These are phyloP conservation scores for Sistotremastrum niveocremeum DNA, from an alignment of 768 basidiomycete species.

Conservation along the genomic window DNA sequence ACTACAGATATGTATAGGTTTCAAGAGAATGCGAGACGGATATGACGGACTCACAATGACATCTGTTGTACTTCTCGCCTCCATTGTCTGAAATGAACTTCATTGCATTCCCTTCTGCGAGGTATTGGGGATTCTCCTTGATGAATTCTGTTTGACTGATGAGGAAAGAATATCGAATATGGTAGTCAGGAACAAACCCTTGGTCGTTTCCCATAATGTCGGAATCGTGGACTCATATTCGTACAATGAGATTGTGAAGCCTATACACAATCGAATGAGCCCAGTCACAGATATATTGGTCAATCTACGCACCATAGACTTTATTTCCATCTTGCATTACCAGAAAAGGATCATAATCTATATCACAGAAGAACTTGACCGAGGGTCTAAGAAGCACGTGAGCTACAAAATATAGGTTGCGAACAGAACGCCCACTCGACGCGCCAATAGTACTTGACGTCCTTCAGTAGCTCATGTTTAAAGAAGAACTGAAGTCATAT, in stretches of 20 bases:
- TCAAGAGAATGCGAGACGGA: not conserved
- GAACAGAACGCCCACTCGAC: conserved; percentile 47
- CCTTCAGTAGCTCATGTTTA: conserved; percentile 58
- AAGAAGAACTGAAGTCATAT: conserved; percentile 57
- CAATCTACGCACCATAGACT: conserved; percentile 48
- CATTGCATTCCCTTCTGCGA: conserved; percentile 56
- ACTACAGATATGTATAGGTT: conserved; percentile 9
- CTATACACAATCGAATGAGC: conserved; percentile 19
- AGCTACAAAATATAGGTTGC: conserved; percentile 1
- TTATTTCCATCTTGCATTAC: conserved; percentile 70
- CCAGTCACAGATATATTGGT: not conserved
- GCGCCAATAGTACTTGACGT: conserved; percentile 83
- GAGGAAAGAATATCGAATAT: not conserved
- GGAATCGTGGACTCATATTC: conserved; percentile 75
- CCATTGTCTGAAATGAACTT: conserved; percentile 58
- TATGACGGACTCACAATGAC: conserved; percentile 29
- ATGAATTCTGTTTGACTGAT: conserved; percentile 43
- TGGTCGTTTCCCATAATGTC: conserved; percentile 63
- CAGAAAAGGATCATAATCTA: conserved; percentile 68
- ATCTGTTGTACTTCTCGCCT: conserved; percentile 42
- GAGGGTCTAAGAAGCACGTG: conserved; percentile 36
- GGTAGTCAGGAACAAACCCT: conserved; percentile 29
- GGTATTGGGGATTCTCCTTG: conserved; percentile 41
- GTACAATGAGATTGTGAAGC: conserved; percentile 65
- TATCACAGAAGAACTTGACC: conserved; percentile 71